Evolutionary conservation across 2,329 filamentous ascomycete species (phyloP).

Genomic region (Fusarium secorum): DNA sequence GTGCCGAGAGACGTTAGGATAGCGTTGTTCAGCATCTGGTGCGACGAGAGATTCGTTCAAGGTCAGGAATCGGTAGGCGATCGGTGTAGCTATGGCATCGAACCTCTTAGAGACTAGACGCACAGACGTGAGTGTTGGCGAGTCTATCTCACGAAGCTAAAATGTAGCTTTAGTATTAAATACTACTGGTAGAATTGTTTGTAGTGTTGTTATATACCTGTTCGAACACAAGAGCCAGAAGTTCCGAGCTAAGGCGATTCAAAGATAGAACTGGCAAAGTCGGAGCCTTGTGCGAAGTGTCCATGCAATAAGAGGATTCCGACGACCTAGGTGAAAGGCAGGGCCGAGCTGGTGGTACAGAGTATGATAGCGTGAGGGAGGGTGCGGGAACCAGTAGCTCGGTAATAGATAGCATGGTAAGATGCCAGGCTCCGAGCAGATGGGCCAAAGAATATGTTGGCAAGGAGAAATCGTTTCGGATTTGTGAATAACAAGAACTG

Average conservation of each 20-base stretch:
- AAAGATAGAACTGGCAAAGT: slow-evolving; percentile 23
- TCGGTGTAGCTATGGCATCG: slow-evolving; percentile 53
- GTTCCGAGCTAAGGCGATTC: slow-evolving; percentile 52
- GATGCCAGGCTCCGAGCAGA: neutral
- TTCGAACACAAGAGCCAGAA: slow-evolving; percentile 53
- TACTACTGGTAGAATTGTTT: neutral
- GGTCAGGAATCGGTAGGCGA: slow-evolving; percentile 51
- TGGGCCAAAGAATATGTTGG: slow-evolving; percentile 1
- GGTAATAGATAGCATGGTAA: slow-evolving; percentile 38
- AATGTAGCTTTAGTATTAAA: slow-evolving; percentile 17
- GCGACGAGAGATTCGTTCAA: slow-evolving; percentile 51
- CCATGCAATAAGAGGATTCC: slow-evolving; percentile 34
- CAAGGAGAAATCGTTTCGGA: slow-evolving; percentile 1
- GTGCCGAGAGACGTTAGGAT: slow-evolving; percentile 46
- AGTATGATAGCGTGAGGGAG: slow-evolving; percentile 29
- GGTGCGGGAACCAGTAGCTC: slow-evolving; percentile 32
- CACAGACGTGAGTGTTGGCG: slow-evolving; percentile 43
- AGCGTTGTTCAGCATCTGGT: slow-evolving; percentile 44
- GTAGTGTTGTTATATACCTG: slow-evolving; percentile 45
- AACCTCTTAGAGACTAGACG: slow-evolving; percentile 52
- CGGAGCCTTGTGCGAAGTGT: slow-evolving; percentile 12
- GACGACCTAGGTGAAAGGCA: slow-evolving; percentile 10
- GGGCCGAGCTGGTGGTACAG: slow-evolving; percentile 17
- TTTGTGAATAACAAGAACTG: neutral
- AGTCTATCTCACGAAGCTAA: slow-evolving; percentile 52